phyloP scores from a whole-genome alignment of 495 filamentous ascomycete genomes.

The Aspergillus wentii region DNA sequence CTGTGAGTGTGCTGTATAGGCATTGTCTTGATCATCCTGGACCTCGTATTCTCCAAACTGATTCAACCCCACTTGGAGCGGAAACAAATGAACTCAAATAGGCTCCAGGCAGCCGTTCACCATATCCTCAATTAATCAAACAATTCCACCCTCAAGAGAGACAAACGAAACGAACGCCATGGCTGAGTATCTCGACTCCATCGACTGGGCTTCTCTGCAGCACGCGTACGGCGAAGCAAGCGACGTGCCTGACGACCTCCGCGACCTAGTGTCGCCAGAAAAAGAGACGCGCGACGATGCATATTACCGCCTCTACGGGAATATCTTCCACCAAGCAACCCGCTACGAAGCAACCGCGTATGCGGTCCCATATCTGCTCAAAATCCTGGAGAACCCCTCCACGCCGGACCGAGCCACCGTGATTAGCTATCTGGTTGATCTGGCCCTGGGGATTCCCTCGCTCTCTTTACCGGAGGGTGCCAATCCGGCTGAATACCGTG shows the following conservation, averaged over 20 bases:
- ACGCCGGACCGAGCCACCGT: not conserved
- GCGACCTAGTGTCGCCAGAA: not conserved
- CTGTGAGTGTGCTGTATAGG: no score
- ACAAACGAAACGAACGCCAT: not conserved
- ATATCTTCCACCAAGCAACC: conserved; percentile 2
- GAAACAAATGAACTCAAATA: no score
- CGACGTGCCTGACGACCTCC: not conserved
- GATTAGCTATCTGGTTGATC: not conserved
- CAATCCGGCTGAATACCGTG: no score
- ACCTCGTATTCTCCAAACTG: no score
- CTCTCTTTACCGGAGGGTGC: not conserved
- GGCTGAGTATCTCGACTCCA: conserved; percentile 1
- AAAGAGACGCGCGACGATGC: not conserved
- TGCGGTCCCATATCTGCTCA: conserved; percentile 1
- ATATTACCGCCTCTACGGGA: not conserved
- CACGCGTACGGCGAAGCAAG: conserved; percentile 2
- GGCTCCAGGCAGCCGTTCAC: no score
- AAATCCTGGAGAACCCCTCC: not conserved
- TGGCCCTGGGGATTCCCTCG: not conserved
- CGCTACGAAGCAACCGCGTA: conserved; percentile 3
- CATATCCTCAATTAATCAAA: no score
- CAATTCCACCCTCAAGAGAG: no score
- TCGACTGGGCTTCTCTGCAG: not conserved
- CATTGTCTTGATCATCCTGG: no score
- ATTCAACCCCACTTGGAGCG: no score